A percentile compares a stretch with the other conserved stretches of the same genome.
Conservation (phyloP, 306 rosid genomes). For the Vigna radiata region DNA sequence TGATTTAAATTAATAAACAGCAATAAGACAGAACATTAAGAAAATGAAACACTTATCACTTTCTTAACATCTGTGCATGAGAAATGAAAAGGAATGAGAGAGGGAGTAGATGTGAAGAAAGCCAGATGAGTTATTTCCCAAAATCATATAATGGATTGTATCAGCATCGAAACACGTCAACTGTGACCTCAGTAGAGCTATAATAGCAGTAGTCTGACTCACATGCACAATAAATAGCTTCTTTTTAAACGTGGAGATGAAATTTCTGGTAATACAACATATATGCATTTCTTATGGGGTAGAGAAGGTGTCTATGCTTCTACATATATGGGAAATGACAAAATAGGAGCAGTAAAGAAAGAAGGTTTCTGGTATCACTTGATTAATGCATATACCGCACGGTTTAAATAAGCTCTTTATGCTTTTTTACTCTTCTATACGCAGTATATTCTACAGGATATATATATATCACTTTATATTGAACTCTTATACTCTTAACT, state of each 20-base stretch:
- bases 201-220: slow-evolving; percentile 36
- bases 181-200: slow-evolving; percentile 28
- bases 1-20: too few relatives aligned
- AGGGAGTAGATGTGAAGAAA: too few relatives aligned
- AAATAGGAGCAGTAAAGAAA: slow-evolving; percentile 47
- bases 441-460: neutral
- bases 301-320: slow-evolving; percentile 53
- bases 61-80: too few relatives aligned
- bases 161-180: slow-evolving; percentile 37
- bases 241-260: slow-evolving; percentile 52
- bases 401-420: slow-evolving; percentile 52
- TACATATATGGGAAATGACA: slow-evolving; percentile 54
- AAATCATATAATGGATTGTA: neutral
- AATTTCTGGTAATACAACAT: slow-evolving; percentile 49
- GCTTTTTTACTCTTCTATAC: neutral
- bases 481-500: too few relatives aligned
- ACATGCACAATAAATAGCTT: slow-evolving; percentile 52
- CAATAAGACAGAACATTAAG: too few relatives aligned
- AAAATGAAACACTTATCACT: too few relatives aligned
- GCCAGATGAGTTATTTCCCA: neutral
- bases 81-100: too few relatives aligned
- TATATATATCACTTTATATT: too few relatives aligned
- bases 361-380: slow-evolving; percentile 41
- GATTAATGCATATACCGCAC: slow-evolving; percentile 50
- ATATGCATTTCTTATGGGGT: slow-evolving; percentile 43